Evolutionary conservation across 2,329 filamentous ascomycete genomes (phyloP), one percentile per base, ranked within the genome.

Genomic region (Colletotrichum costaricense): DNA sequence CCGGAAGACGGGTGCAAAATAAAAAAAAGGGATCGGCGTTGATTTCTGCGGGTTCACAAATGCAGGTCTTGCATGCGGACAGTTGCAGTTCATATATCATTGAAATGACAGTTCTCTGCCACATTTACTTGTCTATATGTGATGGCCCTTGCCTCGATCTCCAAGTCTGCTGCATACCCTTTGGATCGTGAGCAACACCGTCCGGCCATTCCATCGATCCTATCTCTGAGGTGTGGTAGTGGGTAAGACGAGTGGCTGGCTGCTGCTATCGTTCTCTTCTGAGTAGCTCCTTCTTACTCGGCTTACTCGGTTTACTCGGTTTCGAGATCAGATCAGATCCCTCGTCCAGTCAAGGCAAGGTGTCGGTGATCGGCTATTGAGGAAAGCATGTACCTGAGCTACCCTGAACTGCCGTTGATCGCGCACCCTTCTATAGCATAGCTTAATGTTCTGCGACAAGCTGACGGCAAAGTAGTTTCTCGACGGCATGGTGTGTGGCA

Each of bases 51-150:
- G 2, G 0, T 9, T 24, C 3, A n/a, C 11, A 33, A 19, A 8
- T 11, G 30, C 5, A 42, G 38, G 22, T n/a, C 7, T 57, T 56
- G 14, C 16, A 22, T 33, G 71, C 60, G 71, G 70, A 59, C 59
- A 60, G 62, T 73, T 67, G 62, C 49, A 66, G 56, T 54, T 71
- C 26, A 57, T 66, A 71, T 70, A 73, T 57, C 26, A 52, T 49
- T 65, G 33, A 62, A 71, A 62, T 70, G 67, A 73, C 49, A 46
- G 33, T 30, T 24, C 49, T 70, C 55, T 56, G 67, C 60, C 60
- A 55, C 35, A 33, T 38, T 26, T 55, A 19, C 38, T 38, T 56
- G 22, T 26, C 42, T 49, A 7, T n/a, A 8, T 49, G 33, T 35
- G 12, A 49, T n/a, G 42, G 38, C 14, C 5, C 24, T n/a, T 28